These are phyloP conservation scores for Chrysophaeum taylorii DNA, from an alignment of 352 stramenopile genomes.

Conservation along the genomic window DNA sequence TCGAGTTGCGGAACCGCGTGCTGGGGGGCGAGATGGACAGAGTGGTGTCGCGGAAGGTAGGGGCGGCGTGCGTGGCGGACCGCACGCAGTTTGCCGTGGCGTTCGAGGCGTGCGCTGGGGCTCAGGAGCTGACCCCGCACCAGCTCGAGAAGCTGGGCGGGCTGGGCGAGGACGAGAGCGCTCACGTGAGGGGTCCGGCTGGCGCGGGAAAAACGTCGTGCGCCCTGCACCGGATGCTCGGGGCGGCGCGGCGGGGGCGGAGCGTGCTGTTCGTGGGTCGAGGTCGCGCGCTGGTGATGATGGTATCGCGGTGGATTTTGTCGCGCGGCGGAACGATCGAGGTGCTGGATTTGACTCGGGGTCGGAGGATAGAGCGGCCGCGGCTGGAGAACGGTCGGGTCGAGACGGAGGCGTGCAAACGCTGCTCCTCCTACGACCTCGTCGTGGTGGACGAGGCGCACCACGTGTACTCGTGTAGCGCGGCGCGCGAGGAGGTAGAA, in stretches of 20 bases:
- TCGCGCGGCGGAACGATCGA: background rate
- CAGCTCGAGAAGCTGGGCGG: background rate
- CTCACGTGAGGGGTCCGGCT: background rate
- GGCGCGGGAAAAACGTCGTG: conserved; percentile 4
- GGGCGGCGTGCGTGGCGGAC: no score
- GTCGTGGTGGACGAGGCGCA: conserved; percentile 12
- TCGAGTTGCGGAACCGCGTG: no score
- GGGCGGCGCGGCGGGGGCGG: background rate
- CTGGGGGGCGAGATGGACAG: no score
- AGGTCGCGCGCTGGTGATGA: background rate
- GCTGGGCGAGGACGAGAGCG: background rate
- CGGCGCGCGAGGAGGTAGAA: background rate
- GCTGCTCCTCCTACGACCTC: no score
- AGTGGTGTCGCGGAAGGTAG: no score
- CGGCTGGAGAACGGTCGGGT: no score
- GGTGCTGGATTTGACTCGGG: background rate
- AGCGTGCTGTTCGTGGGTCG: background rate
- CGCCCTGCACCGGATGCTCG: background rate
- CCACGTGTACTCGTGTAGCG: background rate
- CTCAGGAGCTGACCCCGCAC: conserved; percentile 2
- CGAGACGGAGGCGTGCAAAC: no score
- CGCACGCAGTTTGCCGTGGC: background rate
- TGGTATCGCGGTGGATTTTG: background rate
- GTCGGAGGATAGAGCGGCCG: background rate
- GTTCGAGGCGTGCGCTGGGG: background rate